Base-by-base conservation (phyloP, 2,329 filamentous ascomycete genomes). In the Cladosporium sp. region DNA sequence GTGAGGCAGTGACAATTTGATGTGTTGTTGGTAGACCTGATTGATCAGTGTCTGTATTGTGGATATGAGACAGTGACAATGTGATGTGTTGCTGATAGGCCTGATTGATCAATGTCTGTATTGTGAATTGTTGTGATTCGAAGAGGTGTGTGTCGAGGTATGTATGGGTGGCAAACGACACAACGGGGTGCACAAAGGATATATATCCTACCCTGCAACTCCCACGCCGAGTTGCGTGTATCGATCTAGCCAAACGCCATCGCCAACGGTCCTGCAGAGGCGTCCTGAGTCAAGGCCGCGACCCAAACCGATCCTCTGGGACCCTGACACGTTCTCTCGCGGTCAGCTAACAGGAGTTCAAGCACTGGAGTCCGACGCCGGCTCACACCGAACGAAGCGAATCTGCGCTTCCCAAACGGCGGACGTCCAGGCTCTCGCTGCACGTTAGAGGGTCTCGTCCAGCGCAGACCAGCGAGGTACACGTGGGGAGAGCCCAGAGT, bases 241-340 rank as follows among this genome's bases (percentile, higher is more conserved):
- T 7, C 22, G 30, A 49, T 47, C 42, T 34, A 49, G 42, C 9
- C 40, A 37, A 56, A 56, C 40, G 54, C 20, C 40, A 56, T 56
- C 19, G 47, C 28, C 22, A 56, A 56, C 54, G 54, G 17, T 17
- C n/a, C n/a, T 39, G 54, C 54, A 56, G 42, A 49, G 15, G 20
- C 30, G 36, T 39, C 37, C 39, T 47, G 52, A 55, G n/a, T 17
- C 43, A 47, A 11, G 43, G 43, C 22, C 52, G 40, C 28, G 39
- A 47, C 47, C 30, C 9, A 34, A 12, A 19, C 9, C 30, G 47
- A 9, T 17, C 30, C 45, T 30, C 9, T 17, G 14, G 37, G 37
- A n/a, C 8, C 37, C 14, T 39, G 37, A 17, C 3, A n/a, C 14
- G 37, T n/a, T 39, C 30, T 34, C 30, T 9, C 4, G 30, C 9